Percentiles rank a stretch among this genome's conserved stretches.
Conservation (phyloP, 495 filamentous ascomycete genomes). For the Penicillium mononematosum region DNA sequence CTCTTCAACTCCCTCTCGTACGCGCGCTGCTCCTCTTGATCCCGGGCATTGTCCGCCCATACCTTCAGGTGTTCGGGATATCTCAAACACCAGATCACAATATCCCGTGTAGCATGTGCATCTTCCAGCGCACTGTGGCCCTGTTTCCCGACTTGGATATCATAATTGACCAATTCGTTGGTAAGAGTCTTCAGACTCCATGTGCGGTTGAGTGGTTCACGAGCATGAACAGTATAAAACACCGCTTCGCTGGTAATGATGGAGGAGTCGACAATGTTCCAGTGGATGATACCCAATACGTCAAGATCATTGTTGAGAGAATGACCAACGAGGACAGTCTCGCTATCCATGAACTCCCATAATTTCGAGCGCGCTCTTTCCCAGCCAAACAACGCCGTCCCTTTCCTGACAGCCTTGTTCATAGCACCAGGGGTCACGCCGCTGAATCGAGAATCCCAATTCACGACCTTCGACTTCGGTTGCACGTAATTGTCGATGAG, state of each 20-base stretch:
- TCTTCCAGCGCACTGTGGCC: conserved; percentile 45
- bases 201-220: conserved; percentile 10
- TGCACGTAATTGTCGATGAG: conserved; percentile 45
- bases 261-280: conserved; percentile 39
- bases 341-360: conserved; percentile 36
- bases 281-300: conserved; percentile 44
- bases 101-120: conserved; percentile 38
- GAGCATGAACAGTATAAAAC: conserved; percentile 3
- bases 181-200: conserved; percentile 36
- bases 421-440: conserved; percentile 35
- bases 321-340: conserved; percentile 50
- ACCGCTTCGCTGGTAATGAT: conserved; percentile 31
- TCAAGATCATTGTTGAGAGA: conserved; percentile 44
- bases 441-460: conserved; percentile 40
- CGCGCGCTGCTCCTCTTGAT: conserved; percentile 9
- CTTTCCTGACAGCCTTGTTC: conserved; percentile 26
- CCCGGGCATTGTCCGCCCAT: conserved; percentile 25
- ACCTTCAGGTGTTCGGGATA: conserved; percentile 22
- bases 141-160: conserved; percentile 32
- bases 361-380: conserved; percentile 37
- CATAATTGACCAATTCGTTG: conserved; percentile 26
- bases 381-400: conserved; percentile 41
- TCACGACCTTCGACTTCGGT: conserved; percentile 28
- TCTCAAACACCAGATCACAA: conserved; percentile 38
- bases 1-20: conserved; percentile 15